A percentile compares a stretch with the other conserved stretches of the same genome.
These are phyloP conservation scores for Lactifluus pinguis DNA, from an alignment of 768 basidiomycete genomes.

Conservation along the genomic window DNA sequence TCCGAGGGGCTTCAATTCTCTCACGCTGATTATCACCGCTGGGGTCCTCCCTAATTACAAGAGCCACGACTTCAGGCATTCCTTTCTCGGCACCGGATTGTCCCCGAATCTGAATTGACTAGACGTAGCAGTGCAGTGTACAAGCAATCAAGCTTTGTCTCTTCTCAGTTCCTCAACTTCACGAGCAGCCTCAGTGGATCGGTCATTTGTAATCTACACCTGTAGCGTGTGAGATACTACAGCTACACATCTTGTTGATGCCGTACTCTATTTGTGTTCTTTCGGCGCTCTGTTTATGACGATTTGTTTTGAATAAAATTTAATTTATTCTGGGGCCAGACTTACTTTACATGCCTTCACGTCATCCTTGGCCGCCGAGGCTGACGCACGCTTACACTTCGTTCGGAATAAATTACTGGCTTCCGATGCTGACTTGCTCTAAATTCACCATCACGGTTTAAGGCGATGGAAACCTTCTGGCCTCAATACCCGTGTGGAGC, in stretches of 20 bases:
- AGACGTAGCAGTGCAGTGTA: no score
- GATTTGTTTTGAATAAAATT: not conserved
- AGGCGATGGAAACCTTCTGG: not conserved
- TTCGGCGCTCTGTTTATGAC: not conserved
- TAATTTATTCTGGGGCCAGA: not conserved
- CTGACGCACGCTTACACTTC: not conserved
- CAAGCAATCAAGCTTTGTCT: no score
- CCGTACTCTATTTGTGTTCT: not conserved
- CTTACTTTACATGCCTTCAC: not conserved
- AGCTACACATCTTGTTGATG: not conserved
- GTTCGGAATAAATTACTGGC: not conserved
- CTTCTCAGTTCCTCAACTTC: no score
- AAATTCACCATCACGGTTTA: not conserved
- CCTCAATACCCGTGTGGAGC: not conserved
- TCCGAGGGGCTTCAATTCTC: constrained; percentile 21
- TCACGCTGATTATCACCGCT: constrained; percentile 26
- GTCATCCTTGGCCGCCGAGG: not conserved
- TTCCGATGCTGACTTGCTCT: not conserved
- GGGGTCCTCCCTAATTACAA: not conserved
- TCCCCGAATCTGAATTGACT: not conserved
- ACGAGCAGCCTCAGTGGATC: no score
- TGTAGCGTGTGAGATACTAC: not conserved
- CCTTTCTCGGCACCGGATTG: not conserved
- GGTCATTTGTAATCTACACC: not conserved
- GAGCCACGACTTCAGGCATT: no score